These are phyloP conservation scores for Fragaria vesca DNA, from an alignment of 306 rosid genomes.

Conservation along the genomic window DNA sequence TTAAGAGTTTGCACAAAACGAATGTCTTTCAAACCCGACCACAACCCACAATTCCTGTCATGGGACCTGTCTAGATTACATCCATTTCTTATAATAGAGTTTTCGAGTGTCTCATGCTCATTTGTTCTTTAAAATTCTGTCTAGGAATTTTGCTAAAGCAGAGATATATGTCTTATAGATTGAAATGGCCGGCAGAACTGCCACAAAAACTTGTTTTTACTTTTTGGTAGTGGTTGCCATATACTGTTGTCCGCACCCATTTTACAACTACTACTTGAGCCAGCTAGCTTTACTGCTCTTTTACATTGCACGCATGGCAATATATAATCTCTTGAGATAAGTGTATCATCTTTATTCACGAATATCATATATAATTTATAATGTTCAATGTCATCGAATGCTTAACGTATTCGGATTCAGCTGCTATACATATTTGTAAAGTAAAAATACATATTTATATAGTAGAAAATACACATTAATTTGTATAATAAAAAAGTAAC, in stretches of 20 bases:
- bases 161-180: not conserved
- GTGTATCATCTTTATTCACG: not conserved
- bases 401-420: not conserved
- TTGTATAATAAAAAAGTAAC: not conserved
- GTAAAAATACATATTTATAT: no score
- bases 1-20: not conserved
- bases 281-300: not conserved
- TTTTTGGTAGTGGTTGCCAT: not conserved
- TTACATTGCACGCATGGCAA: not conserved
- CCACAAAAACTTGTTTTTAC: not conserved
- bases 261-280: not conserved
- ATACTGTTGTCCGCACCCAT: not conserved
- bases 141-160: not conserved
- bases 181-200: not conserved
- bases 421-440: no score
- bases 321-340: not conserved
- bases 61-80: not conserved
- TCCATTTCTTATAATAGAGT: not conserved
- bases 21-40: constrained; percentile 9
- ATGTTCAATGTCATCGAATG: not conserved
- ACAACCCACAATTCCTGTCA: not conserved
- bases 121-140: not conserved
- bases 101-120: not conserved
- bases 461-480: no score
- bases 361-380: not conserved